Percentiles rank a stretch among this genome's conserved stretches.
Evolutionary conservation across 2,329 filamentous ascomycete species (phyloP).

Genomic region (Myriosclerotinia duriaeana): DNA sequence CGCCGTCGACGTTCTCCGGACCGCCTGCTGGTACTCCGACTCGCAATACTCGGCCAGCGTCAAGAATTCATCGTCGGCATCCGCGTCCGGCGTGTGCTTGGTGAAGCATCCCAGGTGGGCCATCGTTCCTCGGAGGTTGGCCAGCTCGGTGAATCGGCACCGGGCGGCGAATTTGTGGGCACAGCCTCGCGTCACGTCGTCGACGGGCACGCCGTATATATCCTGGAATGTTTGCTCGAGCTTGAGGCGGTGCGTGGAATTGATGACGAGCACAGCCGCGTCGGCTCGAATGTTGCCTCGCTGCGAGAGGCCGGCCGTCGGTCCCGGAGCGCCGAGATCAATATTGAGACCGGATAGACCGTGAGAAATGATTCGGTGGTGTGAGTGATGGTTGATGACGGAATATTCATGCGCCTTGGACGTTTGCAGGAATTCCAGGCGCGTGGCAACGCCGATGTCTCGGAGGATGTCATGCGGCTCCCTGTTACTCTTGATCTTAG

Average conservation of each 20-base stretch:
- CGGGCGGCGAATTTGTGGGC: not conserved
- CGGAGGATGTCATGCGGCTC: slow-evolving; percentile 11
- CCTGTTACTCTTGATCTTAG: not conserved
- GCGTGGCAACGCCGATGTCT: not conserved
- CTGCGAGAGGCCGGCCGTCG: no score
- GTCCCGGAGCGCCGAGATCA: no score
- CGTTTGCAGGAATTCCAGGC: not conserved
- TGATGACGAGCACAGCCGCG: not conserved
- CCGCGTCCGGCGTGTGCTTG: not conserved
- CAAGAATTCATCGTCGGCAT: not conserved
- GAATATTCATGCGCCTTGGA: not conserved
- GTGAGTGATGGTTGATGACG: not conserved
- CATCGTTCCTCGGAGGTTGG: slow-evolving; percentile 2
- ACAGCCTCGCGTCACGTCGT: not conserved
- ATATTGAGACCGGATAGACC: not conserved
- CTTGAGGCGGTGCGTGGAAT: not conserved
- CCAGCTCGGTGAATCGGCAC: not conserved
- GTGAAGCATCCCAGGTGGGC: not conserved
- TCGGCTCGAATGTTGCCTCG: slow-evolving; percentile 4
- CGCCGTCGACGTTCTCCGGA: not conserved
- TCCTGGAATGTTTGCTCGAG: not conserved
- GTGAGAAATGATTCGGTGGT: not conserved
- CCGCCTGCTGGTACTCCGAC: not conserved
- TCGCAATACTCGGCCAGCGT: not conserved
- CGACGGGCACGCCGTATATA: not conserved